Conservation (phyloP, 805 yeast genomes). For the Candida orba region DNA sequence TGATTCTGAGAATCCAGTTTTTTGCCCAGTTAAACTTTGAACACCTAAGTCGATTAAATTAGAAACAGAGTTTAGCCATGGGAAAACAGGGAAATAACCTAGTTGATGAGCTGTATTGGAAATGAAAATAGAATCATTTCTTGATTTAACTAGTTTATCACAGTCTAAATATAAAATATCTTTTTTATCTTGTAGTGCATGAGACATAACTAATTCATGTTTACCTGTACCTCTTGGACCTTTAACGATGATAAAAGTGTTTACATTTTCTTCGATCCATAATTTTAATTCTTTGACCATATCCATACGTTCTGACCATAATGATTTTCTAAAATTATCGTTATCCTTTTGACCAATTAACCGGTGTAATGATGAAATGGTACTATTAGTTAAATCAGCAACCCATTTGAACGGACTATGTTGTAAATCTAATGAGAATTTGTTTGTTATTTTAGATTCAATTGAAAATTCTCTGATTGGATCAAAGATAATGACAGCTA, state of each 20-base stretch:
- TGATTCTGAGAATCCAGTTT: slow-evolving; percentile 80
- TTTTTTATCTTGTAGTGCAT: slow-evolving; percentile 52
- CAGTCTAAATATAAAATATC: slow-evolving; percentile 73
- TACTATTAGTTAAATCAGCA: slow-evolving; percentile 22
- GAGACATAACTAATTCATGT: slow-evolving; percentile 63
- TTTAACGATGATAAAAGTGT: slow-evolving; percentile 79
- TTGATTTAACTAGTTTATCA: slow-evolving; percentile 61
- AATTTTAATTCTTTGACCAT: slow-evolving; percentile 60
- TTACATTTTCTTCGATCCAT: slow-evolving; percentile 84
- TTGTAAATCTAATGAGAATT: slow-evolving; percentile 45
- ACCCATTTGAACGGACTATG: slow-evolving; percentile 31
- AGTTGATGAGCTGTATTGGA: slow-evolving; percentile 63
- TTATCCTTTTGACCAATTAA: slow-evolving; percentile 26
- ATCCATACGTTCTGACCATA: slow-evolving; percentile 70
- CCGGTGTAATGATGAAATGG: slow-evolving; percentile 30
- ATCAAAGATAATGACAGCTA: slow-evolving; percentile 83
- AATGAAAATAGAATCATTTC: slow-evolving; percentile 66
- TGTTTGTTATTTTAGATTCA: slow-evolving; percentile 61
- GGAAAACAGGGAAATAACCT: slow-evolving; percentile 91
- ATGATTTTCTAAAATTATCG: slow-evolving; percentile 23
- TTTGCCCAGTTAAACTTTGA: slow-evolving; percentile 90
- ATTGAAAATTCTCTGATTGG: slow-evolving; percentile 84
- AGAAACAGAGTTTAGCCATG: slow-evolving; percentile 82
- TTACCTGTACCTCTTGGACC: slow-evolving; percentile 98
- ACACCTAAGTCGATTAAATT: slow-evolving; percentile 76